Evolutionary conservation across 2,329 filamentous ascomycete species (phyloP).

Genomic region (Aspergillus transmontanensis): DNA sequence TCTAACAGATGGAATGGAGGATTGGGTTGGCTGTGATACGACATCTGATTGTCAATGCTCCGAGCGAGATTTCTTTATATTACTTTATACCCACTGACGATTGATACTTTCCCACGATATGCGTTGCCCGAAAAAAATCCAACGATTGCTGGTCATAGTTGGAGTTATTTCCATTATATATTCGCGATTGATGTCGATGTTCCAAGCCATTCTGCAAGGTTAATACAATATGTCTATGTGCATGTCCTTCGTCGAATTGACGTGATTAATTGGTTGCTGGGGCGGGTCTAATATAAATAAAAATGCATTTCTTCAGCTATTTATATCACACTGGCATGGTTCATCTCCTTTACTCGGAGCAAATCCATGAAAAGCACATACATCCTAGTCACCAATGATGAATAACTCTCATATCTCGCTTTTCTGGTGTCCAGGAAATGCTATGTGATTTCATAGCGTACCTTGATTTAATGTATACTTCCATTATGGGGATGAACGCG

Average conservation of each 20-base stretch:
- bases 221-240: neutral
- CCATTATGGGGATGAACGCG: neutral
- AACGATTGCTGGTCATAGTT: slow-evolving; percentile 8
- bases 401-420: neutral
- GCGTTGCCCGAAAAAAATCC: neutral
- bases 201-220: neutral
- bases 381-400: neutral
- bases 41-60: neutral
- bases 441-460: neutral
- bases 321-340: neutral
- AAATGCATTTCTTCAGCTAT: neutral
- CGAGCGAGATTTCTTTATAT: neutral
- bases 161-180: neutral
- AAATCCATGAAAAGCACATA: neutral
- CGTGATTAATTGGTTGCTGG: neutral
- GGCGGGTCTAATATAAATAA: neutral
- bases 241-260: neutral
- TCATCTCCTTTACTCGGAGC: neutral
- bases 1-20: slow-evolving; percentile 31
- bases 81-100: slow-evolving; percentile 2
- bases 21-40: slow-evolving; percentile 35
- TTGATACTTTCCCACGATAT: neutral
- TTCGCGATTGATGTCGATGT: neutral
- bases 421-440: neutral
- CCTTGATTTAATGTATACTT: neutral